These are phyloP conservation scores for Lyophyllum atratum DNA, from an alignment of 768 basidiomycete genomes.

Conservation along the genomic window DNA sequence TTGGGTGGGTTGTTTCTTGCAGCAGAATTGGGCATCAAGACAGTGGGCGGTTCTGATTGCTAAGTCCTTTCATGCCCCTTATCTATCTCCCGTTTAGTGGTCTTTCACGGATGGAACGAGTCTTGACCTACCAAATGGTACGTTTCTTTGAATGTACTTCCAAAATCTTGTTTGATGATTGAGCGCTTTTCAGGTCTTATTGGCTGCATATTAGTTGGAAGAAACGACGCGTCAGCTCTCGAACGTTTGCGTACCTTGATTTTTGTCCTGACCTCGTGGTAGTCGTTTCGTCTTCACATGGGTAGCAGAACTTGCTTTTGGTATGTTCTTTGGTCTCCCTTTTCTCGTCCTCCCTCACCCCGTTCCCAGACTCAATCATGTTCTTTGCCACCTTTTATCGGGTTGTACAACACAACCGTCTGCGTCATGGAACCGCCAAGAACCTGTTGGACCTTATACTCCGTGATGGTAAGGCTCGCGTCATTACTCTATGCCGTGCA, in stretches of 20 bases:
- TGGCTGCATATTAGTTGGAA: constrained; percentile 39
- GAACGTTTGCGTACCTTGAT: not conserved
- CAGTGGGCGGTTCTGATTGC: constrained; percentile 24
- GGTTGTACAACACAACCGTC: constrained; percentile 19
- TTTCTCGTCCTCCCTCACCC: not conserved
- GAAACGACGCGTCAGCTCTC: constrained; percentile 23
- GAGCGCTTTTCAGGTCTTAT: constrained; percentile 24
- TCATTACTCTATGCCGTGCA: not conserved
- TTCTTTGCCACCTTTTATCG: constrained; percentile 33
- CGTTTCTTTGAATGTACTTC: not conserved
- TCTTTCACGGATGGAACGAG: constrained; percentile 36
- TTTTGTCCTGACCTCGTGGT: not conserved
- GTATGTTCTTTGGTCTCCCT: constrained; percentile 11
- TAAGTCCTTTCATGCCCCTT: not conserved
- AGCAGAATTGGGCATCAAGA: constrained; percentile 31
- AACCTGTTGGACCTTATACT: constrained; percentile 31
- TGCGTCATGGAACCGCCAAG: constrained; percentile 9
- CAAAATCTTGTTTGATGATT: not conserved
- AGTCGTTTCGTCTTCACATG: constrained; percentile 38
- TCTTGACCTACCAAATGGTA: constrained; percentile 31
- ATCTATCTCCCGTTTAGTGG: constrained; percentile 25
- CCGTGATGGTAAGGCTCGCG: constrained; percentile 30
- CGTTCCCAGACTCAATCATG: constrained; percentile 27
- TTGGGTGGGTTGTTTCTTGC: constrained; percentile 22
- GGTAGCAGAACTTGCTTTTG: constrained; percentile 38